A percentile compares a stretch with the other conserved stretches of the same genome.
These are phyloP conservation scores for Paraphoma chrysanthemicola DNA, from an alignment of 2,329 filamentous ascomycete genomes.

Conservation along the genomic window DNA sequence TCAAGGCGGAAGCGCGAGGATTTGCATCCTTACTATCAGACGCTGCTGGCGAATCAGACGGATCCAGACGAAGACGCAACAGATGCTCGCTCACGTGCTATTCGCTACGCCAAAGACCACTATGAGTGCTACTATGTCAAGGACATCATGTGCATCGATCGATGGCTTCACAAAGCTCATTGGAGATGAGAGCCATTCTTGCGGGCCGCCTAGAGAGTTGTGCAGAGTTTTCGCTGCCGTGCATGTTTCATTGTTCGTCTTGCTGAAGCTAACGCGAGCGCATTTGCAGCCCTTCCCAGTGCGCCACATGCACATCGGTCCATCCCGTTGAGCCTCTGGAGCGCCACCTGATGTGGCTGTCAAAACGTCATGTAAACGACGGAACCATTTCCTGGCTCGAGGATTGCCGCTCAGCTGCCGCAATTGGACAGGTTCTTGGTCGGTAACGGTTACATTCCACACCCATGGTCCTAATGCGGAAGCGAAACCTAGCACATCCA, in stretches of 20 bases:
- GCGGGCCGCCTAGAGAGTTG: background rate
- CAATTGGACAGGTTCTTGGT: background rate
- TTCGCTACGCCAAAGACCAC: constrained; percentile 30
- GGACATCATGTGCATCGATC: constrained; percentile 23
- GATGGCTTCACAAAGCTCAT: constrained; percentile 12
- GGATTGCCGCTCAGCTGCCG: background rate
- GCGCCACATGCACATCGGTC: no score
- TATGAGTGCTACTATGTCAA: constrained; percentile 28
- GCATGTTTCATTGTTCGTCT: background rate
- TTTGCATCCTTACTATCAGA: constrained; percentile 27
- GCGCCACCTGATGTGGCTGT: background rate
- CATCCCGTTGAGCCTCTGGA: no score
- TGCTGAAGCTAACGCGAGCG: no score
- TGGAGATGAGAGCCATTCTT: constrained; percentile 5
- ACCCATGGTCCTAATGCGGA: constrained; percentile 22
- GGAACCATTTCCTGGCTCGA: background rate
- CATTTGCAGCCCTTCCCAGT: no score
- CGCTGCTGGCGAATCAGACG: constrained; percentile 28
- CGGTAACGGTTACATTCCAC: constrained; percentile 27
- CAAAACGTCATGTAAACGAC: background rate
- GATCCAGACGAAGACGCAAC: constrained; percentile 19
- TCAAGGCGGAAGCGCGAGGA: constrained; percentile 12
- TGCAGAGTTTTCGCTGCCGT: background rate
- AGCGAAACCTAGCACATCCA: constrained; percentile 8
- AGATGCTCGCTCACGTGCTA: constrained; percentile 24